These are phyloP conservation scores for Butyriboletus appendiculatus DNA, from an alignment of 1,284 basidiomycete genomes.

Conservation along the genomic window DNA sequence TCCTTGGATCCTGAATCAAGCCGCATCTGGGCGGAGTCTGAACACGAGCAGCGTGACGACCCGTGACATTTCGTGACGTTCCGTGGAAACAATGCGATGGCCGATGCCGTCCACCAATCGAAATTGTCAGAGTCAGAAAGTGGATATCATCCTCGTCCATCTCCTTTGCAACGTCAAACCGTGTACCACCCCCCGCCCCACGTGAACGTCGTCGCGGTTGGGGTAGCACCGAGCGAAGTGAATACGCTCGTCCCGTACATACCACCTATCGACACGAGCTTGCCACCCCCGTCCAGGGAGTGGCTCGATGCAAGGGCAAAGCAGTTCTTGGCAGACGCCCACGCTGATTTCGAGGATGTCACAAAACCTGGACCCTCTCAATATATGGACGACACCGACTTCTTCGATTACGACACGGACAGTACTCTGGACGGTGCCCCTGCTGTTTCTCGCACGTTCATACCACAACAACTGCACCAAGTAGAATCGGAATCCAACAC, in stretches of 20 bases:
- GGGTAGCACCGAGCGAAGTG: constrained; percentile 27
- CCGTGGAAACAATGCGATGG: too few species aligned
- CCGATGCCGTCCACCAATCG: too few species aligned
- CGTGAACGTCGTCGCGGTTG: too few species aligned
- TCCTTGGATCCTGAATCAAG: too few species aligned
- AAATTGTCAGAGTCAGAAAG: too few species aligned
- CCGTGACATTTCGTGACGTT: too few species aligned
- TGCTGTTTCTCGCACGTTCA: not conserved
- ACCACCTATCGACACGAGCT: constrained; percentile 24
- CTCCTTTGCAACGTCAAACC: too few species aligned
- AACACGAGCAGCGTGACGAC: too few species aligned
- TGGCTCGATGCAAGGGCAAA: constrained; percentile 24
- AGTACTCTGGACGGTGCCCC: constrained; percentile 11
- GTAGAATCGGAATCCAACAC: constrained; percentile 6
- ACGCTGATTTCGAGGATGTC: constrained; percentile 11
- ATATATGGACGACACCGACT: not conserved
- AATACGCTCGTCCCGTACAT: constrained; percentile 28
- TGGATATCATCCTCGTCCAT: too few species aligned
- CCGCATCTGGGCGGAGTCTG: too few species aligned
- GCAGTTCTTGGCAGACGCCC: constrained; percentile 15
- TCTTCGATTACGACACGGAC: constrained; percentile 24
- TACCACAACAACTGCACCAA: not conserved
- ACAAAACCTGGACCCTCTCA: not conserved
- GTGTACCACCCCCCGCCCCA: too few species aligned
- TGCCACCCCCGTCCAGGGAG: constrained; percentile 20